These are phyloP conservation scores for Gyromitra esculenta DNA, from an alignment of 2,329 filamentous ascomycete species.

Conservation along the genomic window DNA sequence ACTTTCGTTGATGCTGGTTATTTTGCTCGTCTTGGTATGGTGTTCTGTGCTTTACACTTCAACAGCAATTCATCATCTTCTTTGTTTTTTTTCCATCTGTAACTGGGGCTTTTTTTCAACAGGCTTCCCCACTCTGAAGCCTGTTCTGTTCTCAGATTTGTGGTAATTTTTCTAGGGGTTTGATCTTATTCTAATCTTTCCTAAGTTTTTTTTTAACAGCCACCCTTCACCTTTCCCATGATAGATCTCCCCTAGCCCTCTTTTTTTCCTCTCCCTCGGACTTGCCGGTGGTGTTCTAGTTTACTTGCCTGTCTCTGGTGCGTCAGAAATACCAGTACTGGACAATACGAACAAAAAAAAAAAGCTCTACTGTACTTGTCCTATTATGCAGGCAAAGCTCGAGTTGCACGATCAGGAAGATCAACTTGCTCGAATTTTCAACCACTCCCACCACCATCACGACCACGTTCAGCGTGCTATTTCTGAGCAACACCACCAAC, in stretches of 20 bases:
- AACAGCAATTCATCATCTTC: constrained; percentile 47
- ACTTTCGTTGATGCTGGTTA: constrained; percentile 48
- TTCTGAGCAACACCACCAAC: constrained; percentile 45
- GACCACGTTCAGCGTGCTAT: constrained; percentile 43
- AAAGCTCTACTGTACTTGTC: constrained; percentile 47
- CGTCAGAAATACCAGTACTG: constrained; percentile 33
- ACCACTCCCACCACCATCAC: constrained; percentile 45
- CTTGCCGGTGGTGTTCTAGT: constrained; percentile 44
- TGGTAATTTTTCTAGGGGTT: constrained; percentile 40
- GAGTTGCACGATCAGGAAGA: constrained; percentile 49
- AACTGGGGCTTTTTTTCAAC: constrained; percentile 46
- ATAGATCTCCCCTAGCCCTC: constrained; percentile 49
- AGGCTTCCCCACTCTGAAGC: constrained; percentile 50
- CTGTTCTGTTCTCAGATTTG: constrained; percentile 41
- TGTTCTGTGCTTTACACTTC: constrained; percentile 48
- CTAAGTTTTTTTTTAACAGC: constrained; percentile 33
- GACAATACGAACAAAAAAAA: constrained; percentile 45
- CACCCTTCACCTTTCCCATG: constrained; percentile 43
- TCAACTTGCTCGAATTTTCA: constrained; percentile 48
- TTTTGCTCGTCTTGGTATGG: constrained; percentile 50
- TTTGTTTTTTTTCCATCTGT: constrained; percentile 47
- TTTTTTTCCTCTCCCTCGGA: constrained; percentile 36
- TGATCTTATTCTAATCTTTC: constrained; percentile 35
- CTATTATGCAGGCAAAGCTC: constrained; percentile 49
- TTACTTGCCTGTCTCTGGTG: constrained; percentile 37